Evolutionary conservation across 345 rosid species (phyloP).

Genomic region (Acer yangbiense): DNA sequence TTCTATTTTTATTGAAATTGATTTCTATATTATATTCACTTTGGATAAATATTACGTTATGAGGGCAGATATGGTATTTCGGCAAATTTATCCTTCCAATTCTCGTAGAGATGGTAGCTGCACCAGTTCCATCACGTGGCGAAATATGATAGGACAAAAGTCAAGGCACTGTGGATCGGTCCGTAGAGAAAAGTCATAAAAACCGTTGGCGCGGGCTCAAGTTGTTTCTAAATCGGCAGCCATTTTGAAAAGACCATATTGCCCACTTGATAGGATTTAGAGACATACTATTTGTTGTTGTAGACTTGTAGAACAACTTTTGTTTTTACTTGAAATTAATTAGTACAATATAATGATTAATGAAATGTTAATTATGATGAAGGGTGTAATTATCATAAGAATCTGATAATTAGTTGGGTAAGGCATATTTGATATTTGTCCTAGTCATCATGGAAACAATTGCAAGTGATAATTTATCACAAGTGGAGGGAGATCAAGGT

Average conservation of each 20-base stretch:
- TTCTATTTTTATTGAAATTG: not conserved
- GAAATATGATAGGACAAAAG: not conserved
- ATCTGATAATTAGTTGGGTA: no score
- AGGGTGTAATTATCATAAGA: no score
- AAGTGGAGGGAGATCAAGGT: no score
- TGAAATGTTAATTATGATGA: no score
- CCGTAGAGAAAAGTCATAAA: not conserved
- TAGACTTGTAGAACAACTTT: no score
- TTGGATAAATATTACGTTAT: no score
- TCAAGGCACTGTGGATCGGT: not conserved
- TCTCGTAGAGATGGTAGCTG: not conserved
- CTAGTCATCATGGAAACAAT: no score
- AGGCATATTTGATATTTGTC: no score
- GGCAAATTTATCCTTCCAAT: not conserved
- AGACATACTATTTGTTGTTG: no score
- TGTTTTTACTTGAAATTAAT: no score
- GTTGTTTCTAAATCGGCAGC: not conserved
- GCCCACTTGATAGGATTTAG: not conserved
- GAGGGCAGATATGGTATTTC: constrained; percentile 5
- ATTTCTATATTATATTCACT: not conserved
- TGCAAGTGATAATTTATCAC: no score
- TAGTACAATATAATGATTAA: no score
- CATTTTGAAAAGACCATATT: not conserved
- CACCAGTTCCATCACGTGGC: constrained; percentile 8
- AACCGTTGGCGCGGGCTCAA: constrained; percentile 22